Percentiles rank a stretch among this genome's conserved stretches.
Evolutionary conservation across 495 filamentous ascomycete species (phyloP).

Genomic region (Parachaetomium inaequale): DNA sequence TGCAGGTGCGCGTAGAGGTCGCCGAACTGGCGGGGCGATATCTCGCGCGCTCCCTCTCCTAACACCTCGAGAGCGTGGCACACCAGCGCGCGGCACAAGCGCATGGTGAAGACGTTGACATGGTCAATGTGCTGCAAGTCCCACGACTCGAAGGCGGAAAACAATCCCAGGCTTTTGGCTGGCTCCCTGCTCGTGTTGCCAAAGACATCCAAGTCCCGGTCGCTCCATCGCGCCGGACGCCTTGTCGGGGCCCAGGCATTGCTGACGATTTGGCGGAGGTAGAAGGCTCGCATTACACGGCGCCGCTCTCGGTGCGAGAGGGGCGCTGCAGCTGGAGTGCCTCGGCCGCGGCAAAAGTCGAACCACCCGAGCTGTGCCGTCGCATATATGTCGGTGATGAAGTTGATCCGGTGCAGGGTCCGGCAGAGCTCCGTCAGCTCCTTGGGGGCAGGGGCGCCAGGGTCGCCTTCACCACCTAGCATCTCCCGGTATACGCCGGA

Average conservation of each 20-base stretch:
- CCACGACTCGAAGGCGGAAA: constrained; percentile 7
- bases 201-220: not conserved
- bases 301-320: constrained; percentile 2
- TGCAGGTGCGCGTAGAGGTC: constrained; percentile 7
- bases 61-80: not conserved
- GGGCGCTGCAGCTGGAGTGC: not conserved
- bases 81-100: constrained; percentile 1
- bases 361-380: not conserved
- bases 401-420: not conserved
- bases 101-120: constrained; percentile 1
- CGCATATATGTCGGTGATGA: not conserved
- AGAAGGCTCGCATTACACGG: constrained; percentile 12
- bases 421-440: constrained; percentile 11
- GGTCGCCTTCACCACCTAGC: not conserved
- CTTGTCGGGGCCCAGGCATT: constrained; percentile 8
- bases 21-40: constrained; percentile 7
- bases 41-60: constrained; percentile 1
- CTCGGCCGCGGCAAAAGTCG: not conserved
- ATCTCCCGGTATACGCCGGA: constrained; percentile 7
- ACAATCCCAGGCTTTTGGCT: not conserved
- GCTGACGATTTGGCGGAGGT: constrained; percentile 10
- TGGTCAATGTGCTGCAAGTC: constrained; percentile 10
- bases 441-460: not conserved
- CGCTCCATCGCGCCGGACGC: not conserved
- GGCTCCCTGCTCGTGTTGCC: not conserved